Evolutionary conservation across 768 basidiomycete species (phyloP).

Genomic region (Mycena capillaripes): DNA sequence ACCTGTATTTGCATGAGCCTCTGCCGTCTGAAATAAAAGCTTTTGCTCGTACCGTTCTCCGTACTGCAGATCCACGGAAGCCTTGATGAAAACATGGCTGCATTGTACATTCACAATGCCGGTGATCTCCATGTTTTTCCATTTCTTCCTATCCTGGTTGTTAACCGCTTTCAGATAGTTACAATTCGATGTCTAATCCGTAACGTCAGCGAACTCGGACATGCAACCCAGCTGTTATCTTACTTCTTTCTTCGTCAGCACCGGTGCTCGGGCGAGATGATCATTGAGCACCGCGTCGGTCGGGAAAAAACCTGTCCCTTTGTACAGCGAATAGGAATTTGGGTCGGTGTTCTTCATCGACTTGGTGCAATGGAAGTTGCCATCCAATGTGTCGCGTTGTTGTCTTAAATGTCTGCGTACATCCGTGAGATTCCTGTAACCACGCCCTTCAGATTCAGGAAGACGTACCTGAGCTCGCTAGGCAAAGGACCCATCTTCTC

Average conservation of each 20-base stretch:
- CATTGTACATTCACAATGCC: slow-evolving; percentile 46
- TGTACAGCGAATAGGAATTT: not conserved
- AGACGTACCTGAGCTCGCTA: not conserved
- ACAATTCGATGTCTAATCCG: slow-evolving; percentile 38
- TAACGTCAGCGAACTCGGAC: not conserved
- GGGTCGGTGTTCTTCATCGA: slow-evolving; percentile 19
- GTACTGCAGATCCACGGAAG: slow-evolving; percentile 32
- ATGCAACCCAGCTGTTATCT: not conserved
- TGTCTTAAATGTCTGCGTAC: slow-evolving; percentile 14
- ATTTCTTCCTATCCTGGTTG: slow-evolving; percentile 44
- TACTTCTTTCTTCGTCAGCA: not conserved
- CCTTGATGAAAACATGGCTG: slow-evolving; percentile 36
- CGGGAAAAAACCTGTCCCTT: not conserved
- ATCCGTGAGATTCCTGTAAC: too few relatives aligned
- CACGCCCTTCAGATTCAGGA: too few relatives aligned
- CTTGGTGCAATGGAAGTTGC: slow-evolving; percentile 25
- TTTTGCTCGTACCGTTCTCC: slow-evolving; percentile 25
- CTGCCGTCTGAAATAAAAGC: not conserved
- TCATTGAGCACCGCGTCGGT: not conserved
- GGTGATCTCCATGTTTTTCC: slow-evolving; percentile 44
- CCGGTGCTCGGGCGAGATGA: not conserved
- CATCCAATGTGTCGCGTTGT: not conserved
- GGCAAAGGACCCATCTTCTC: not conserved
- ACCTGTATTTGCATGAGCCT: slow-evolving; percentile 3
- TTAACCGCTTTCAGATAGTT: slow-evolving; percentile 42